phyloP scores from a whole-genome alignment of 2,329 filamentous ascomycete genomes.

The Monosporascus sp. region DNA sequence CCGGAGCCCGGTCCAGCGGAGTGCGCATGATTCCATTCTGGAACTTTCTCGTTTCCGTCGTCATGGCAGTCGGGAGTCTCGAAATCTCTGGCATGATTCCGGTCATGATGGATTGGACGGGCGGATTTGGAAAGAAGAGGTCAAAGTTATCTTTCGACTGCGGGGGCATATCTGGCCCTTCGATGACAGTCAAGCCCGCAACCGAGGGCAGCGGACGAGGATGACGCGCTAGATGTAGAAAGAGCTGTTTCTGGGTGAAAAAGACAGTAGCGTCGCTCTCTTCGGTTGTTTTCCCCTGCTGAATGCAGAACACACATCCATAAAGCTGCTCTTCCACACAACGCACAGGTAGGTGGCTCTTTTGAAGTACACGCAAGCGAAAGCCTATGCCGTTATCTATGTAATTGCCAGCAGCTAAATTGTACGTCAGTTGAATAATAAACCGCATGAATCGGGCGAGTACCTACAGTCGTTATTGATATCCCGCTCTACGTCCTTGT shows the following conservation, averaged over 20 bases:
- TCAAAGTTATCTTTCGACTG: constrained; percentile 46
- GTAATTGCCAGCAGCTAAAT: constrained; percentile 41
- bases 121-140: constrained; percentile 40
- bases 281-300: constrained; percentile 42
- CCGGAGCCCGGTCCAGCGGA: constrained; percentile 38
- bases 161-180: constrained; percentile 34
- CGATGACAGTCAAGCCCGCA: constrained; percentile 42
- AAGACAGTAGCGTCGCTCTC: constrained; percentile 53
- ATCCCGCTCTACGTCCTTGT: constrained; percentile 46
- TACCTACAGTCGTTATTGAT: constrained; percentile 41
- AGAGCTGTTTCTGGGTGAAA: constrained; percentile 46
- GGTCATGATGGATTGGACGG: constrained; percentile 34
- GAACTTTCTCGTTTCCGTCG: constrained; percentile 41
- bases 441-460: background rate
- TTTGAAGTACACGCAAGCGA: constrained; percentile 50
- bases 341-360: constrained; percentile 46
- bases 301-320: constrained; percentile 50
- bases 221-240: constrained; percentile 48
- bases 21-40: constrained; percentile 39
- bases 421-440: constrained; percentile 4
- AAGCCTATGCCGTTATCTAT: constrained; percentile 41
- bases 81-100: constrained; percentile 35
- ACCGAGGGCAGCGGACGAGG: constrained; percentile 46
- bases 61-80: constrained; percentile 37
- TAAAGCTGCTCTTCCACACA: constrained; percentile 48